Conservation (phyloP, 2,329 filamentous ascomycete genomes). For the Lecanicillium sp. region DNA sequence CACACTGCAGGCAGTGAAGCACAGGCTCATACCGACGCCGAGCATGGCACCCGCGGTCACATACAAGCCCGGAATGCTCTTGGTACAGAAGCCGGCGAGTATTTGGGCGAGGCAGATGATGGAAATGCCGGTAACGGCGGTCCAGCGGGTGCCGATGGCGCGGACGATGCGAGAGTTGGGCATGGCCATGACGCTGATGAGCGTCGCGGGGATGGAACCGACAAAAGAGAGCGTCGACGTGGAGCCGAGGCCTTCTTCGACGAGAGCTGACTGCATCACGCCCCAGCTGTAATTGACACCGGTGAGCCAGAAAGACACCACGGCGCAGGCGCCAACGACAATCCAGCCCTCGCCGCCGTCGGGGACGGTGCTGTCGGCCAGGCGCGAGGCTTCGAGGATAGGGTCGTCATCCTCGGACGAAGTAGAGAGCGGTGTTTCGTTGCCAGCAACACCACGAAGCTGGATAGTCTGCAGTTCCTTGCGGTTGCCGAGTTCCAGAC, state of each 20-base stretch:
- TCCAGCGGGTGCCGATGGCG: slow-evolving; percentile 3
- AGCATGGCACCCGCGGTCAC: slow-evolving; percentile 12
- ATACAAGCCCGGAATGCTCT: slow-evolving; percentile 12
- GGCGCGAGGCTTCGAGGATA: slow-evolving; percentile 7
- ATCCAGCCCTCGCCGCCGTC: slow-evolving; percentile 15
- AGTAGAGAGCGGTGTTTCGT: too few relatives aligned
- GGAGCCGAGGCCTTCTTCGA: slow-evolving; percentile 1
- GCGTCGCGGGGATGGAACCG: slow-evolving; percentile 12
- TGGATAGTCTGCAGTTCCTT: slow-evolving; percentile 6
- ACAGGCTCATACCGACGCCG: slow-evolving; percentile 13
- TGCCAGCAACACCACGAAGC: slow-evolving; percentile 1
- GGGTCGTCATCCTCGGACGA: slow-evolving; percentile 3
- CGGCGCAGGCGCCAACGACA: slow-evolving; percentile 12
- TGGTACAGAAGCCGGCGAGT: slow-evolving; percentile 5
- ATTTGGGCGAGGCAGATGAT: slow-evolving; percentile 4
- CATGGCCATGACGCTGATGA: slow-evolving; percentile 11
- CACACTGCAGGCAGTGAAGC: slow-evolving; percentile 15
- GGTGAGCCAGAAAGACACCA: slow-evolving; percentile 13
- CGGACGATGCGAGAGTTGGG: slow-evolving; percentile 5
- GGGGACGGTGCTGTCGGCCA: slow-evolving; percentile 11
- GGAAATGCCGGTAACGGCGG: slow-evolving; percentile 6
- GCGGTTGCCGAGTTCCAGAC: slow-evolving; percentile 1
- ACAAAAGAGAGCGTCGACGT: slow-evolving; percentile 11
- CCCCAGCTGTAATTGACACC: slow-evolving; percentile 14
- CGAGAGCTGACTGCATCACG: slow-evolving; percentile 12